Conservation (phyloP, 345 rosid species). For the Euphorbia tirucalli region DNA sequence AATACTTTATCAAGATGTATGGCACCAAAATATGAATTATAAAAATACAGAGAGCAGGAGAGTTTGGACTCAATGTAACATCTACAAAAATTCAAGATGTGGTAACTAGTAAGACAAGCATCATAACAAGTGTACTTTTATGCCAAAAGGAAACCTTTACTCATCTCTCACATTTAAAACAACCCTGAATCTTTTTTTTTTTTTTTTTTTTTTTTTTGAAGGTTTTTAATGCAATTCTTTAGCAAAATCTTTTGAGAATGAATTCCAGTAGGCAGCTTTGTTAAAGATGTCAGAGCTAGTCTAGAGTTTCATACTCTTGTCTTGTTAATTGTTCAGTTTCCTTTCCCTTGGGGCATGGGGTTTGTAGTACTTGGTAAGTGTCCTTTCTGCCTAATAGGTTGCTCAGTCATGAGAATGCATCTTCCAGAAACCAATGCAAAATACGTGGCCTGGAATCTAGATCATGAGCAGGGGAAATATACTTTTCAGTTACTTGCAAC, state of each 20-base stretch:
- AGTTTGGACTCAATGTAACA: neutral
- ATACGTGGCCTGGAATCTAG: neutral
- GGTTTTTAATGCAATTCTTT: slow-evolving; percentile 1
- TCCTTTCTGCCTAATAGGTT: neutral
- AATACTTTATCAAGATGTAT: neutral
- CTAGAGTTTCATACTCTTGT: neutral
- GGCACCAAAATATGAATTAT: neutral
- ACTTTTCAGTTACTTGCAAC: neutral
- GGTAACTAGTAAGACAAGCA: neutral
- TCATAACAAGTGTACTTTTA: neutral
- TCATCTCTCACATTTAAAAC: neutral
- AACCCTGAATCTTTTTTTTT: neutral
- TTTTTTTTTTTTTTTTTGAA: no score
- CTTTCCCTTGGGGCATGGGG: neutral
- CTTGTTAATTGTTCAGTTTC: neutral
- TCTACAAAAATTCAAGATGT: neutral
- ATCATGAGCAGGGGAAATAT: neutral
- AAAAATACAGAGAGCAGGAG: neutral
- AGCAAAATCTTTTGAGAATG: neutral
- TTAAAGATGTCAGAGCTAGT: neutral
- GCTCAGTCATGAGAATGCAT: neutral
- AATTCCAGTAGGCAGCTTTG: neutral
- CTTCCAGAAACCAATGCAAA: neutral
- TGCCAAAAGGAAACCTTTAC: neutral
- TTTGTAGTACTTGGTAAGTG: neutral